Percentiles rank a stretch among this genome's conserved stretches.
Conservation (phyloP, 2,329 filamentous ascomycete species). For the Ophiocordyceps sinensis region DNA sequence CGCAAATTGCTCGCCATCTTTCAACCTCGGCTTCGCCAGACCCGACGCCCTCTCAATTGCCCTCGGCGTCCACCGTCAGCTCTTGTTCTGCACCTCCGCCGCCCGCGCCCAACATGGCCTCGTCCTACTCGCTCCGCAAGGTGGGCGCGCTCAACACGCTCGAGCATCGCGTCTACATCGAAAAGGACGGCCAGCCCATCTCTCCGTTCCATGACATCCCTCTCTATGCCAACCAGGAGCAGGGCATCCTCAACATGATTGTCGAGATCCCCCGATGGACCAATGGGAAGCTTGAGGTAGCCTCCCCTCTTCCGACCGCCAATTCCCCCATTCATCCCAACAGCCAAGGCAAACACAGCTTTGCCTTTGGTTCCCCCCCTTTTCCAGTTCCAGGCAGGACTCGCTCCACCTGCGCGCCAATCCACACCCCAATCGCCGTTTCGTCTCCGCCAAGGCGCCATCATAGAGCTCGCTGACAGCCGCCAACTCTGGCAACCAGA, state of each 20-base stretch:
- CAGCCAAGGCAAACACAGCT: background rate
- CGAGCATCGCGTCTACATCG: constrained; percentile 94
- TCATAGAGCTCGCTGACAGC: constrained; percentile 9
- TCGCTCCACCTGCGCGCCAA: background rate
- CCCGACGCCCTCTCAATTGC: background rate
- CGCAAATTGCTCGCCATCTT: constrained; percentile 41
- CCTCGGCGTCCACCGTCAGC: constrained; percentile 7
- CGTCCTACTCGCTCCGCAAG: constrained; percentile 68
- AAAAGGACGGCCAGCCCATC: constrained; percentile 89
- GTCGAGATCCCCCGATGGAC: constrained; percentile 99
- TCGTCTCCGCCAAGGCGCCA: background rate
- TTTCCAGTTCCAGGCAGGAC: background rate
- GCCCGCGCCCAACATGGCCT: constrained; percentile 32
- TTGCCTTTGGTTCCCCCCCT: background rate
- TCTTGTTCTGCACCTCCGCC: constrained; percentile 2
- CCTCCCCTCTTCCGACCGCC: constrained; percentile 13
- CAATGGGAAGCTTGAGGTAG: constrained; percentile 97
- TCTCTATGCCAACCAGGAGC: constrained; percentile 90
- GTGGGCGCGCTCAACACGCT: constrained; percentile 81
- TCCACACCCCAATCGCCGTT: background rate
- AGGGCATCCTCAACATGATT: constrained; percentile 96
- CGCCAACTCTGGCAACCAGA: constrained; percentile 37
- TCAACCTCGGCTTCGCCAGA: constrained; percentile 12
- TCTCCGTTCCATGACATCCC: constrained; percentile 98
- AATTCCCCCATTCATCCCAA: background rate